Evolutionary conservation across 345 rosid genomes (phyloP).

Genomic region (Acer campestre): DNA sequence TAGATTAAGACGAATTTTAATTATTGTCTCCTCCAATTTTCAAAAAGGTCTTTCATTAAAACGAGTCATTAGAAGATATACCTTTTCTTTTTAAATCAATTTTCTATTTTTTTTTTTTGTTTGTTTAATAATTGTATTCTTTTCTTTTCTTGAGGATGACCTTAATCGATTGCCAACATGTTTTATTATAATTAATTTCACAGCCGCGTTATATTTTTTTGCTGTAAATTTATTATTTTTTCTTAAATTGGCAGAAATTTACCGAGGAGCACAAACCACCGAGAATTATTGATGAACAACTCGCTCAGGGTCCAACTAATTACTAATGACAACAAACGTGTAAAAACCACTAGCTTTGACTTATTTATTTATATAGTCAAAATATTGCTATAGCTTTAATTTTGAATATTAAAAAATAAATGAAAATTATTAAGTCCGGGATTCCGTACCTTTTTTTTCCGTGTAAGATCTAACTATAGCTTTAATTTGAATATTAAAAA

Average conservation of each 20-base stretch:
- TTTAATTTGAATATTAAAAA: no score
- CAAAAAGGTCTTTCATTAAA: not conserved
- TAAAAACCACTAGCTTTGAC: slow-evolving; percentile 5
- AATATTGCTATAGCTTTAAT: no score
- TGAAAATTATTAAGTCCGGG: no score
- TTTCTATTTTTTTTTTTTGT: not conserved
- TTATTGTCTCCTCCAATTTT: not conserved
- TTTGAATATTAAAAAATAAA: no score
- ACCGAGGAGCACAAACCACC: not conserved
- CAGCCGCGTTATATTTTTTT: not conserved
- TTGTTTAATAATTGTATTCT: not conserved
- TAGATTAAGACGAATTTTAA: not conserved
- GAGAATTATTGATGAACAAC: not conserved
- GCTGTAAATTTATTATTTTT: not conserved
- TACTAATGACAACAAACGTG: slow-evolving; percentile 15
- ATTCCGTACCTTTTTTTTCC: no score
- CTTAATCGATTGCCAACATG: slow-evolving; percentile 3
- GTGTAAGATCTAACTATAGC: no score
- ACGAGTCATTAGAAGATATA: not conserved
- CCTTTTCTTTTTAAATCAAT: not conserved
- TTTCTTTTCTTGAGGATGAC: not conserved
- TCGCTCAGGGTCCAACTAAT: slow-evolving; percentile 21
- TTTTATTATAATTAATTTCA: not conserved
- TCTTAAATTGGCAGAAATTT: slow-evolving; percentile 14
- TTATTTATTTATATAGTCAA: not conserved